Base-by-base conservation (phyloP, 2,329 filamentous ascomycete species). In the Fusarium haematococcum region DNA sequence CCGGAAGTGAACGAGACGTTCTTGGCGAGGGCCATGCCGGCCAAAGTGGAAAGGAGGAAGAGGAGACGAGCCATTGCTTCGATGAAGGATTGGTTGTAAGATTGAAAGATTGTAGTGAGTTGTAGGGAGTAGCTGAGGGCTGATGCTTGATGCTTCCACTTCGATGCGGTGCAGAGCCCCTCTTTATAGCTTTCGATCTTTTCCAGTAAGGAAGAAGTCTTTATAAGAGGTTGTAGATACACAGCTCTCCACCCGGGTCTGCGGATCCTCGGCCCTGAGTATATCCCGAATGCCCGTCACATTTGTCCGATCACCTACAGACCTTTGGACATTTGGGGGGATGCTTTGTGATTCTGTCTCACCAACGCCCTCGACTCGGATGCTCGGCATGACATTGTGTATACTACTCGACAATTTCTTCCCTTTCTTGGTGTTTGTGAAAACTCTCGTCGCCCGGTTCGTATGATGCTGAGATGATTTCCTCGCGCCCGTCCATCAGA, bases 21-120 rank as follows among this genome's bases (percentile, higher is more conserved):
- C 16, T 33, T 45, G 16, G 70, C 50, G 11, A 72, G 9, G n/a
- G 41, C 62, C 50, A 59, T 32, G 0, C 43, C 41, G 27, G 65
- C 69, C 25, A 72, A 3, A 2, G 66, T 11, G 32, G 69, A 52
- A 9, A 73, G 11, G 6, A 72, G 7, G n/a, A 73, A 13, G 23
- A 63, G n/a, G 13, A 68, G 5, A 3, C 41, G 66, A 54, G 41
- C 58, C 70, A 73, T 73, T 43, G 4, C 18, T 45, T 39, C 6
- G 14, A 25, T 30, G 10, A 30, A n/a, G 25, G 11, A 6, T 54
- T 14, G 27, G 30, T 33, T 14, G 4, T 32, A 13, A 18, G 25
- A 9, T n/a, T 59, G 23, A n/a, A 9, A 41, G 20, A 6, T 41
- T n/a, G 35, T 16, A 35, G 10, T 11, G 23, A 48, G 11, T 1